Conservation (phyloP, 371 early-diverging fungal genomes). For the Chytridium lagenaria region DNA sequence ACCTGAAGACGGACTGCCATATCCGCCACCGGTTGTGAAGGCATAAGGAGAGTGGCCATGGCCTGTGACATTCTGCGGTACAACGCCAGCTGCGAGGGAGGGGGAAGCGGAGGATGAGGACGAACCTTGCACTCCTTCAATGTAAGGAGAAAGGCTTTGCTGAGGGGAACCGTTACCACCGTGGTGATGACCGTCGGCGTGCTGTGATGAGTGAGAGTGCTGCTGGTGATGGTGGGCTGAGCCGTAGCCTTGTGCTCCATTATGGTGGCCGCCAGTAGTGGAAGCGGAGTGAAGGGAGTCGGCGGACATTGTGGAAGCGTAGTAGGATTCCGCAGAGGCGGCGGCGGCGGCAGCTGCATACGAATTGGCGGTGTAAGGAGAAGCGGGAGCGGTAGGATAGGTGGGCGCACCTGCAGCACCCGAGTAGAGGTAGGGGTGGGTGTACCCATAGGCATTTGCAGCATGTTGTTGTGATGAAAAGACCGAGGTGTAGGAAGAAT, state of each 20-base stretch:
- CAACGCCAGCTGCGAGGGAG: not conserved
- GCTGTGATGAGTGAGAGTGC: not conserved
- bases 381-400: constrained; percentile 17
- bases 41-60: constrained; percentile 14
- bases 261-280: not conserved
- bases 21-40: constrained; percentile 1
- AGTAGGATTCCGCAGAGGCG: constrained; percentile 1
- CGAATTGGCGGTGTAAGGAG: constrained; percentile 5
- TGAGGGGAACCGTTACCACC: not conserved
- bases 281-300: not conserved
- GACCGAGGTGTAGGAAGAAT: constrained; percentile 16
- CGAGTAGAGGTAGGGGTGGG: constrained; percentile 16
- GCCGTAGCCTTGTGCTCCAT: not conserved
- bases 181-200: not conserved
- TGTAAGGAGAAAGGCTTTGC: constrained; percentile 11
- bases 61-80: not conserved
- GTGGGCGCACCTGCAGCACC: not conserved
- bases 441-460: constrained; percentile 7
- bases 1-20: not conserved
- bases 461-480: constrained; percentile 5
- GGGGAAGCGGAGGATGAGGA: not conserved
- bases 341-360: constrained; percentile 6
- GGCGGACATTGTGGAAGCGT: not conserved
- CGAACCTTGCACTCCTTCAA: not conserved
- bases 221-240: not conserved